Base-by-base conservation (phyloP, 1,284 basidiomycete species). In the Malassezia obtusa region DNA sequence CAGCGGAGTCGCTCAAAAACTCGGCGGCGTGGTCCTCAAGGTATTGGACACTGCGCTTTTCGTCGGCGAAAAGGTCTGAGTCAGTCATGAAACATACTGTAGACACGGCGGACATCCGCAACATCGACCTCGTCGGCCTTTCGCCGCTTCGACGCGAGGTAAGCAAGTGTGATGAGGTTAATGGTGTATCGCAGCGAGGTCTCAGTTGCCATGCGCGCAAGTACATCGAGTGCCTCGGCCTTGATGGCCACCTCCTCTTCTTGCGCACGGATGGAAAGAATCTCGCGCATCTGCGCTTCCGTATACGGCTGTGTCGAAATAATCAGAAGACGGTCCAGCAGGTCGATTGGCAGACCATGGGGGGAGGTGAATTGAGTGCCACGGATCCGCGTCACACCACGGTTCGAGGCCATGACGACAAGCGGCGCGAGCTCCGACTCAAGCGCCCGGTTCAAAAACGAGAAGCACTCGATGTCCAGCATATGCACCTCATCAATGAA, bases 401-500 rank as follows among this genome's bases (percentile, higher is more conserved):
- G 81, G 76, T 98, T 98, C 36, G 87, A 90, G 1, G 92, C 92
- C 91, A 98, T 96, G 71, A 98, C 89, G 37, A 98, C 92, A 46
- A 98, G 79, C 0, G 92, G 92, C 1, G 91, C 84, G 4, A 96
- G 79, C 62, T 94, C 91, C 60, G 84, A 85, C 74, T 98, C 92
- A 43, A 98, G 79, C 5, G 92, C 92, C 38, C 92, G 83, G 76
- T 98, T 98, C 59, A 98, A 79, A 81, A 92, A 98, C 8, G 90
- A 94, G 80, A 96, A 96, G 75, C 92, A 98, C 76, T 98, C 92
- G 61, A 98, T 94, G 75, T 98, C 92, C 60, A 98, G 84, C 92
- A 98, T 98, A 79, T 98, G 94, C 35, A 65, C 57, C 38, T 73
- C 71, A 49, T 73, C 71, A 47, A 73, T 60, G 40, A 81, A 86